Percentiles rank a stretch among this genome's conserved stretches.
phyloP scores from a whole-genome alignment of 2,329 filamentous ascomycete species.

The Beauveria brongniartii region DNA sequence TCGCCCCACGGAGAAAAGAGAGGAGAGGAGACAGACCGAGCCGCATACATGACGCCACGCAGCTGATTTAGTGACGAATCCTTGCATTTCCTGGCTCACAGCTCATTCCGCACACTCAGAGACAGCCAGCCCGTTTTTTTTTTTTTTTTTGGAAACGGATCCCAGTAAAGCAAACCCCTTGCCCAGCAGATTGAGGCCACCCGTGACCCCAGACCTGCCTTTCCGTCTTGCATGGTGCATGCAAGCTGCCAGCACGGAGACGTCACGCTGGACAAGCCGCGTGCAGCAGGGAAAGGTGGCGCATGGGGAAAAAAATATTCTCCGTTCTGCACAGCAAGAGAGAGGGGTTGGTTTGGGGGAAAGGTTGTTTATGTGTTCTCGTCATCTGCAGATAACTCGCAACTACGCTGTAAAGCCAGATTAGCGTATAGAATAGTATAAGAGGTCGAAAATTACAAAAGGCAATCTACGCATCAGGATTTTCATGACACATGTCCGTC shows the following conservation, averaged over 20 bases:
- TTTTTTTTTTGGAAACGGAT: not conserved
- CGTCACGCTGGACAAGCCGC: not conserved
- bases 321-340: not conserved
- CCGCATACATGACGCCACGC: too few relatives aligned
- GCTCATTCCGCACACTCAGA: not conserved
- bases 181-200: not conserved
- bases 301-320: not conserved
- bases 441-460: too few relatives aligned
- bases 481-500: too few relatives aligned
- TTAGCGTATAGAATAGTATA: too few relatives aligned
- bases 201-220: slow-evolving; percentile 1
- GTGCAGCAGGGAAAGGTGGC: not conserved
- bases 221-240: slow-evolving; percentile 9
- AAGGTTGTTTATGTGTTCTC: not conserved
- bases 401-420: too few relatives aligned
- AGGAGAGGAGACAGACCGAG: not conserved
- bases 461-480: too few relatives aligned
- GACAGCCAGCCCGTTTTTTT: not conserved
- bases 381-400: not conserved
- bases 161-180: not conserved
- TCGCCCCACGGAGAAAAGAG: not conserved
- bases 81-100: not conserved
- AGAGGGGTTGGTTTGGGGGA: not conserved
- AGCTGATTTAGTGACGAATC: not conserved
- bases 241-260: not conserved